Conservation (phyloP, 768 basidiomycete species). For the Pulveroboletus ravenelii region DNA sequence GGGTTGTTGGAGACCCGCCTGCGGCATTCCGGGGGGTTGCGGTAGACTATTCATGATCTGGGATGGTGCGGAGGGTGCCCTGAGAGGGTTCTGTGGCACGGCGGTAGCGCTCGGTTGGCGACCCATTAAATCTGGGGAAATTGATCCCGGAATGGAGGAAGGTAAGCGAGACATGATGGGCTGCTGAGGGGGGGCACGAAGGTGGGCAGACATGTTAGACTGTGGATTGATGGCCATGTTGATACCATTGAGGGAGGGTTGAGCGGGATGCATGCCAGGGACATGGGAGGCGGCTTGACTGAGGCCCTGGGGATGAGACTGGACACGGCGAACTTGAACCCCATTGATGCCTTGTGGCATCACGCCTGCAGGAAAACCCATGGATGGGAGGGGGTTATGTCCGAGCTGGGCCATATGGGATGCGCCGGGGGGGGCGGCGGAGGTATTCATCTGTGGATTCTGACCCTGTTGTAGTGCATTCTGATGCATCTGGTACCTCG, state of each 20-base stretch:
- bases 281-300: conserved; percentile 36
- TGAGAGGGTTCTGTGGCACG: conserved; percentile 40
- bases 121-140: conserved; percentile 42
- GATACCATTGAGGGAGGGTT: conserved; percentile 34
- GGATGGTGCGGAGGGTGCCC: conserved; percentile 41
- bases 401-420: conserved; percentile 30
- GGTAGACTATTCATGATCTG: conserved; percentile 46
- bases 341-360: conserved; percentile 38
- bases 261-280: conserved; percentile 33
- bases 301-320: conserved; percentile 51
- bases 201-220: conserved; percentile 36
- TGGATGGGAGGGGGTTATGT: conserved; percentile 37
- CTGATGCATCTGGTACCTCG: conserved; percentile 33
- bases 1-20: conserved; percentile 26
- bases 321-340: conserved; percentile 45
- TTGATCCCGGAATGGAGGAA: conserved; percentile 33
- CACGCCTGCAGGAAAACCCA: conserved; percentile 40
- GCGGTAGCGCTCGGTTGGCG: conserved; percentile 37
- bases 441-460: conserved; percentile 31
- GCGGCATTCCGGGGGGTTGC: conserved; percentile 33
- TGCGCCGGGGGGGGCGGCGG: conserved; percentile 24
- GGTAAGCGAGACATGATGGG: conserved; percentile 30
- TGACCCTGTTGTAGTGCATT: conserved; percentile 40
- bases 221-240: conserved; percentile 45
- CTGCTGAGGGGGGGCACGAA: conserved; percentile 35